Conservation (phyloP, 805 yeast genomes). For the Lipomyces chichibuensis region DNA sequence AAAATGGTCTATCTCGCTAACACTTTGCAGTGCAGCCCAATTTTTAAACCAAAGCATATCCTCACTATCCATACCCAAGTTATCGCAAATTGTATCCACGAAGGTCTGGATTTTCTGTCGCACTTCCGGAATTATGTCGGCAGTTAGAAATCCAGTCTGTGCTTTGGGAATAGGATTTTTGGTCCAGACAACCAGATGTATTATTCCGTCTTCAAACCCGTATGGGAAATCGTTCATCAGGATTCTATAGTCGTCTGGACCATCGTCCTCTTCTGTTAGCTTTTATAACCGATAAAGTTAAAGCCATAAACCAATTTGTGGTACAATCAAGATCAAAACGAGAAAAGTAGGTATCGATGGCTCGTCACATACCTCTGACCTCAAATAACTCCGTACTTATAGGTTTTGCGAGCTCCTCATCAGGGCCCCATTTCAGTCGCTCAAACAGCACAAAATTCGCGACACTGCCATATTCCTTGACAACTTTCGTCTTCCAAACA, state of each 20-base stretch:
- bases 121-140: constrained; percentile 45
- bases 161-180: constrained; percentile 50
- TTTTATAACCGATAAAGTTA: neutral
- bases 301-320: neutral
- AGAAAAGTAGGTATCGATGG: neutral
- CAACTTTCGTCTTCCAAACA: constrained; percentile 37
- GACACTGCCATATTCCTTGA: constrained; percentile 37
- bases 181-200: constrained; percentile 62
- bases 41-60: constrained; percentile 60
- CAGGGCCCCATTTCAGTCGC: constrained; percentile 41
- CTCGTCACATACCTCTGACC: constrained; percentile 17
- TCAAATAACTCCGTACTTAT: constrained; percentile 31
- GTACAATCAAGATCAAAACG: neutral
- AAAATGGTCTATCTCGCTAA: constrained; percentile 58
- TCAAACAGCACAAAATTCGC: constrained; percentile 37
- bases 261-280: neutral
- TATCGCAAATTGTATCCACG: constrained; percentile 47
- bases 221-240: constrained; percentile 60
- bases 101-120: constrained; percentile 48
- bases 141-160: constrained; percentile 48
- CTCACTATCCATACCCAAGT: constrained; percentile 46
- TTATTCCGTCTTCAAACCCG: constrained; percentile 52
- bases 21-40: constrained; percentile 60
- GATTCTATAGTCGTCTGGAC: constrained; percentile 46
- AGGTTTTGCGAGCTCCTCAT: constrained; percentile 12